phyloP scores from a whole-genome alignment of 169 alveolate genomes.

The Plasmodium gaboni region DNA sequence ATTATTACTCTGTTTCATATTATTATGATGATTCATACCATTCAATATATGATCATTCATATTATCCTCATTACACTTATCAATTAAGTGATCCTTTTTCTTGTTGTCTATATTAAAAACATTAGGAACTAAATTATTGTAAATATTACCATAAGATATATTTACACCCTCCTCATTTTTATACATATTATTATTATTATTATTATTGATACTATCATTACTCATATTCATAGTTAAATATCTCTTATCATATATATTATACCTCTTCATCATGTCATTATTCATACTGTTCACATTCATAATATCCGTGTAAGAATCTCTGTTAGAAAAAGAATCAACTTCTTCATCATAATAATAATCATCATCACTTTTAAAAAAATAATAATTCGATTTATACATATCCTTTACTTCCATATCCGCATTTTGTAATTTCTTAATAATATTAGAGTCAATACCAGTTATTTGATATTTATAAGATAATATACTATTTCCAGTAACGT shows the following conservation, averaged over 20 bases:
- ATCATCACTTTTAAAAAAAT: slow-evolving; percentile 53
- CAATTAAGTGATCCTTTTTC: not conserved
- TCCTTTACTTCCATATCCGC: slow-evolving; percentile 78
- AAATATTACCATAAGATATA: slow-evolving; percentile 9
- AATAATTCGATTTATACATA: slow-evolving; percentile 61
- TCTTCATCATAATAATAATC: slow-evolving; percentile 25
- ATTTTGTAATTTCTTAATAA: slow-evolving; percentile 78
- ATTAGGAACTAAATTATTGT: not conserved
- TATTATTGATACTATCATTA: not conserved
- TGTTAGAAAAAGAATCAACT: slow-evolving; percentile 19
- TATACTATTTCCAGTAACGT: slow-evolving; percentile 16
- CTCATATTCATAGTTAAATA: too few relatives aligned
- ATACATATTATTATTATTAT: slow-evolving; percentile 14
- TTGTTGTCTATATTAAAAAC: too few relatives aligned
- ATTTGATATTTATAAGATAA: slow-evolving; percentile 46
- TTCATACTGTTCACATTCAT: slow-evolving; percentile 9
- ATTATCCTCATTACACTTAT: slow-evolving; percentile 3
- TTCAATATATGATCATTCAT: not conserved
- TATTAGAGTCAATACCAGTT: slow-evolving; percentile 30
- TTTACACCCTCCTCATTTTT: slow-evolving; percentile 15
- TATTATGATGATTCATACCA: slow-evolving; percentile 1
- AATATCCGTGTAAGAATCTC: not conserved
- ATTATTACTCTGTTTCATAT: not conserved
- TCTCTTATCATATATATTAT: too few relatives aligned
- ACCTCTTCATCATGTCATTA: too few relatives aligned